A percentile compares a stretch with the other conserved stretches of the same genome.
Evolutionary conservation across 2,329 filamentous ascomycete genomes (phyloP).

Genomic region (Parastagonospora avenae): DNA sequence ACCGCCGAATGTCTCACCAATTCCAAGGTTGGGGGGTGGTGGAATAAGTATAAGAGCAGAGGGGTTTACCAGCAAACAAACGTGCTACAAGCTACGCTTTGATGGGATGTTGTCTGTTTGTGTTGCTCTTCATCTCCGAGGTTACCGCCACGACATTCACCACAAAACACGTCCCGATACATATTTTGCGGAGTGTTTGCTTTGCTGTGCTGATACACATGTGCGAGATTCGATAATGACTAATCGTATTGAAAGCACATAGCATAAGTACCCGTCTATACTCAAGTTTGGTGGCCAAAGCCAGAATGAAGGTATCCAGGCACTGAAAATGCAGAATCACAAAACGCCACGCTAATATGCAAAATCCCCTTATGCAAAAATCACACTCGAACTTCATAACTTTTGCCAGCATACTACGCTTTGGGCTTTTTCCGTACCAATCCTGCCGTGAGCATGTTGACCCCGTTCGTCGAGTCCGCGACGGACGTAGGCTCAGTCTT

Average conservation of each 20-base stretch:
- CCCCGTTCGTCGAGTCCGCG: conserved; percentile 18
- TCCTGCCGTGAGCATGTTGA: conserved; percentile 35
- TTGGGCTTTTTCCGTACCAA: conserved; percentile 46
- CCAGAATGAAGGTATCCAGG: neutral
- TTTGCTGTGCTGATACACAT: neutral
- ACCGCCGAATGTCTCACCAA: too few relatives aligned
- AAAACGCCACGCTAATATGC: conserved; percentile 4
- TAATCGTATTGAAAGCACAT: too few relatives aligned
- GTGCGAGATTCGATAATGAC: too few relatives aligned
- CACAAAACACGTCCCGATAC: too few relatives aligned
- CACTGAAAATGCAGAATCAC: neutral
- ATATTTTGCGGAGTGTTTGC: neutral
- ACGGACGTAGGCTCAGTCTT: conserved; percentile 23
- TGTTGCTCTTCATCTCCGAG: conserved; percentile 2
- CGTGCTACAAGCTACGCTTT: neutral
- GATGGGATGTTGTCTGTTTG: neutral
- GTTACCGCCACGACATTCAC: neutral
- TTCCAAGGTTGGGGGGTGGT: too few relatives aligned
- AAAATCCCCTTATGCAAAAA: neutral
- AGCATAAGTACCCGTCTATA: neutral
- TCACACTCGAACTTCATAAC: neutral
- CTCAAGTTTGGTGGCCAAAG: neutral
- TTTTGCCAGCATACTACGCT: conserved; percentile 8
- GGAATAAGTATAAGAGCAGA: too few relatives aligned
- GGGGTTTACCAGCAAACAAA: neutral